These are phyloP conservation scores for Arabis alpina DNA, from an alignment of 345 rosid species.

Conservation along the genomic window DNA sequence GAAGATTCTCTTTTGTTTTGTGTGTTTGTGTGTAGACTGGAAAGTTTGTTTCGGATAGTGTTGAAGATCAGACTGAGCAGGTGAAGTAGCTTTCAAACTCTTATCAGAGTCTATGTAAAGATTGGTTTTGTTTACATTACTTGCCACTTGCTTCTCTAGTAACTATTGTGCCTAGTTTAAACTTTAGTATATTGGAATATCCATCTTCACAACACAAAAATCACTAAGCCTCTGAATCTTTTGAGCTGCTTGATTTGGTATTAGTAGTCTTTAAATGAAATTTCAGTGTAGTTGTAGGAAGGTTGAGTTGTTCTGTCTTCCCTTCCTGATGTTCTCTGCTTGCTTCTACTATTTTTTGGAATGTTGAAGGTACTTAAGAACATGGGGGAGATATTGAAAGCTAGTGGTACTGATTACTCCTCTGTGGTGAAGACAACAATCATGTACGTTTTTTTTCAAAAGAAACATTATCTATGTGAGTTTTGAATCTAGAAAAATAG, in stretches of 20 bases:
- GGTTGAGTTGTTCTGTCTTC: conserved; percentile 6
- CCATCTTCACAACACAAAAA: not conserved
- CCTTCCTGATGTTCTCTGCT: conserved; percentile 19
- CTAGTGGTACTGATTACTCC: conserved; percentile 49
- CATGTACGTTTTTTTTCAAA: conserved; percentile 36
- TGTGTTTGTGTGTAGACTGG: conserved; percentile 60
- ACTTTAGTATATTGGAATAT: not conserved
- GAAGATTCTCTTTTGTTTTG: conserved; percentile 19
- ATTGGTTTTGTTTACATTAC: conserved; percentile 21
- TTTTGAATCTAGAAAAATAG: not conserved
- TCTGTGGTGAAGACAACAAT: conserved; percentile 50
- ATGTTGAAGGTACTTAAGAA: conserved; percentile 43
- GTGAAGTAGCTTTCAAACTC: conserved; percentile 45
- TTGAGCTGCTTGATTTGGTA: conserved; percentile 1
- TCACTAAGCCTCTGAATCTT: not conserved
- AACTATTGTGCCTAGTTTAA: not conserved
- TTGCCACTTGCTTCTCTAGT: conserved; percentile 23
- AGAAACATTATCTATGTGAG: not conserved
- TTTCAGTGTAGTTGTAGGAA: not conserved
- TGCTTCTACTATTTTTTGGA: conserved; percentile 2
- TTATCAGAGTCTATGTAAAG: not conserved
- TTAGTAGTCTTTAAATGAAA: not conserved
- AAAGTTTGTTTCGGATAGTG: conserved; percentile 62
- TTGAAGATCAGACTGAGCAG: conserved; percentile 92
- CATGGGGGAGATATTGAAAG: conserved; percentile 49